A percentile compares a stretch with the other conserved stretches of the same genome.
phyloP scores from a whole-genome alignment of 495 filamentous ascomycete species.

The Cudoniella acicularis region DNA sequence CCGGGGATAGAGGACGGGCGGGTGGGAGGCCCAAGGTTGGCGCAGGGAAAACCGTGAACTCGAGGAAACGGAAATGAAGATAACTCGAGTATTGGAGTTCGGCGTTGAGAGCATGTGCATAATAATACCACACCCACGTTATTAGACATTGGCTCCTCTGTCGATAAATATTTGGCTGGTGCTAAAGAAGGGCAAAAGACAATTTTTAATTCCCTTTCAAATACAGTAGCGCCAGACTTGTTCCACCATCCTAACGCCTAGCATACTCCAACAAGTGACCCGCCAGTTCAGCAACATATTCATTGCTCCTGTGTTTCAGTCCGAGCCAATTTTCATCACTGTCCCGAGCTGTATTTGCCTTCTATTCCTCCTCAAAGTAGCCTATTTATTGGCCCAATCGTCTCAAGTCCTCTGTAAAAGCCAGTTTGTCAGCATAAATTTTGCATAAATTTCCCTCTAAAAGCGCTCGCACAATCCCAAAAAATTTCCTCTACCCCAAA shows the following conservation, averaged over 20 bases:
- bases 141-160: too few species aligned
- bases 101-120: too few species aligned
- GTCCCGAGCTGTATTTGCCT: too few species aligned
- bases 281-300: neutral
- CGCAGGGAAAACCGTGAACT: slow-evolving; percentile 83
- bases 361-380: neutral
- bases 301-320: neutral
- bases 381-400: slow-evolving; percentile 34
- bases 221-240: neutral
- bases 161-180: too few species aligned
- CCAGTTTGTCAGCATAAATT: slow-evolving; percentile 4
- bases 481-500: neutral
- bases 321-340: neutral
- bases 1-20: slow-evolving; percentile 63
- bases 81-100: slow-evolving; percentile 7
- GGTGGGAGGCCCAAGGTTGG: slow-evolving; percentile 74
- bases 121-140: too few species aligned
- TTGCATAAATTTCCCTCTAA: neutral
- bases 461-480: neutral
- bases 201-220: neutral
- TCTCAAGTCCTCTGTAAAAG: slow-evolving; percentile 33
- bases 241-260: slow-evolving; percentile 11
- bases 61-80: slow-evolving; percentile 55
- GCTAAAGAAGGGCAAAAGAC: too few species aligned
- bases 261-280: slow-evolving; percentile 16